Conservation (phyloP, 805 yeast genomes). For the Saccharomyces jurei region DNA sequence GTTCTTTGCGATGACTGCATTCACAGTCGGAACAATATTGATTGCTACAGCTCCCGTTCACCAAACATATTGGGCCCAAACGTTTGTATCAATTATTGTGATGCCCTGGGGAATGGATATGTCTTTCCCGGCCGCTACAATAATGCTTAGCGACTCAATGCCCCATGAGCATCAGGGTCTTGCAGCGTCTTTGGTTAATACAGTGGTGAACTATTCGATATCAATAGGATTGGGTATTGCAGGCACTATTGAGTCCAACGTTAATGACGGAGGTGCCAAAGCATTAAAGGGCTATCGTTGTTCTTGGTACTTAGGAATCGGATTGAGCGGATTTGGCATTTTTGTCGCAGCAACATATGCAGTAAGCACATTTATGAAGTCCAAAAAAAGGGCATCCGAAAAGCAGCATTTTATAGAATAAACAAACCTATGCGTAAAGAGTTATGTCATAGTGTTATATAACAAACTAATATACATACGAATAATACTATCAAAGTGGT, state of each 20-base stretch:
- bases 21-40: conserved; percentile 40
- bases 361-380: neutral
- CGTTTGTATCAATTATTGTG: conserved; percentile 44
- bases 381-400: neutral
- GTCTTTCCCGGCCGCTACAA: conserved; percentile 59
- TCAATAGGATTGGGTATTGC: conserved; percentile 56
- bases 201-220: conserved; percentile 57
- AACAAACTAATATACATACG: neutral
- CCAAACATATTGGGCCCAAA: conserved; percentile 48
- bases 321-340: neutral
- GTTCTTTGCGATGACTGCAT: conserved; percentile 39
- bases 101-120: conserved; percentile 62
- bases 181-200: conserved; percentile 56
- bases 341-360: neutral
- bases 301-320: neutral
- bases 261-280: neutral
- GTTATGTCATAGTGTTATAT: neutral
- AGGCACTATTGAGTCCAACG: conserved; percentile 31
- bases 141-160: conserved; percentile 44
- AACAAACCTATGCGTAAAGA: neutral
- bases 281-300: neutral
- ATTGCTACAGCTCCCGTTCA: conserved; percentile 43
- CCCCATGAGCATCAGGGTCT: conserved; percentile 57
- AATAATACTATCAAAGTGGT: neutral
- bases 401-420: neutral